A percentile compares a stretch with the other conserved stretches of the same genome.
phyloP scores from a whole-genome alignment of 352 stramenopile genomes.

The Phytopythium sindhum region DNA sequence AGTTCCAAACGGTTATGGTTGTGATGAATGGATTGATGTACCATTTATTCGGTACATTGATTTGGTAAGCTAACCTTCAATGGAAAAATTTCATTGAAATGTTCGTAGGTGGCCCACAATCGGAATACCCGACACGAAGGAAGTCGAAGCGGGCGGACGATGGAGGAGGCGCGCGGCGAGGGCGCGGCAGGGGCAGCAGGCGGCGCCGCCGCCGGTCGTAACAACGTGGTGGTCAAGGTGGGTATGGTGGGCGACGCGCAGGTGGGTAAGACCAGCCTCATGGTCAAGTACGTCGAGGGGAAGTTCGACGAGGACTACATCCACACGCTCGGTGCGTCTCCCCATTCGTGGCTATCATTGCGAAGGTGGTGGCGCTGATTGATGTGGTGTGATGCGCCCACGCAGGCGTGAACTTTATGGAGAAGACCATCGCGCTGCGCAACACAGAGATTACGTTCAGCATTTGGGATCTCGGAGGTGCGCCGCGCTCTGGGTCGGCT shows the following conservation, averaged over 20 bases:
- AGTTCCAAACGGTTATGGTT: no score
- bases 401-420: constrained; percentile 95
- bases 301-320: constrained; percentile 97
- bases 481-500: background rate
- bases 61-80: no score
- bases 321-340: constrained; percentile 85
- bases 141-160: background rate
- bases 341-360: no score
- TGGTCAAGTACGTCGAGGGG: constrained; percentile 96
- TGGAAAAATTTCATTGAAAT: no score
- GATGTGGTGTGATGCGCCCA: no score
- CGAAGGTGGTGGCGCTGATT: no score
- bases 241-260: constrained; percentile 94
- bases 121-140: background rate
- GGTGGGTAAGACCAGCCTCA: constrained; percentile 94
- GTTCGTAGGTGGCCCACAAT: background rate
- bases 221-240: constrained; percentile 90
- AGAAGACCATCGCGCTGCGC: constrained; percentile 92
- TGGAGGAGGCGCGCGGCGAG: constrained; percentile 16
- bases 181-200: constrained; percentile 15
- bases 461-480: constrained; percentile 92
- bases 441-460: constrained; percentile 96
- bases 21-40: no score
- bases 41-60: no score
- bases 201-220: constrained; percentile 41